Conservation (phyloP, 2,329 filamentous ascomycete genomes). For the Phialophora macrospora region DNA sequence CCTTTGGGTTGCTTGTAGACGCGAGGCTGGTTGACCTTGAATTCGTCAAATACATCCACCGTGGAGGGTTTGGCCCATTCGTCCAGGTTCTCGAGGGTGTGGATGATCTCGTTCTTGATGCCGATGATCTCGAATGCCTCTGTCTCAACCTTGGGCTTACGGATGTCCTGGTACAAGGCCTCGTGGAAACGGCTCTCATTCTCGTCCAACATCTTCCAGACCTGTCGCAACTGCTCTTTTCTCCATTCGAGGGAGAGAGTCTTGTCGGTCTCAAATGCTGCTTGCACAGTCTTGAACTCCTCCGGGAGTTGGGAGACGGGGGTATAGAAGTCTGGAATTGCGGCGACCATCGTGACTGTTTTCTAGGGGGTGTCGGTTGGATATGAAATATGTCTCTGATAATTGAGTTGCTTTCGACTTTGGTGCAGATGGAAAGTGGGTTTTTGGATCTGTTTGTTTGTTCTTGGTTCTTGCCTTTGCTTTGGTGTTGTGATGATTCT, state of each 20-base stretch:
- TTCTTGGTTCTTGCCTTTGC: background rate
- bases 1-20: conserved; percentile 10
- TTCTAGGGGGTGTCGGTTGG: background rate
- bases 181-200: conserved; percentile 45
- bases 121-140: conserved; percentile 42
- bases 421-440: background rate
- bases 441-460: background rate
- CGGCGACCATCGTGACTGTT: conserved; percentile 1
- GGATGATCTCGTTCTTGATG: conserved; percentile 46
- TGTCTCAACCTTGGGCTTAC: conserved; percentile 45
- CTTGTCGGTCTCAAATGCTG: conserved; percentile 42
- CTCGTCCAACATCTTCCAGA: conserved; percentile 51
- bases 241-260: conserved; percentile 50
- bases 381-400: too few relatives aligned
- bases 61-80: conserved; percentile 46
- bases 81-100: conserved; percentile 49
- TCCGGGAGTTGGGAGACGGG: background rate
- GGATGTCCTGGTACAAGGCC: conserved; percentile 46
- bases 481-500: background rate
- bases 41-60: conserved; percentile 6
- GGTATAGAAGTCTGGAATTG: conserved; percentile 1
- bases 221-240: conserved; percentile 50
- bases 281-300: conserved; percentile 24
- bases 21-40: conserved; percentile 10
- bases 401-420: background rate